Evolutionary conservation across 176 grass and related monocot genomes (phyloP).

Genomic region (Musa acuminata): DNA sequence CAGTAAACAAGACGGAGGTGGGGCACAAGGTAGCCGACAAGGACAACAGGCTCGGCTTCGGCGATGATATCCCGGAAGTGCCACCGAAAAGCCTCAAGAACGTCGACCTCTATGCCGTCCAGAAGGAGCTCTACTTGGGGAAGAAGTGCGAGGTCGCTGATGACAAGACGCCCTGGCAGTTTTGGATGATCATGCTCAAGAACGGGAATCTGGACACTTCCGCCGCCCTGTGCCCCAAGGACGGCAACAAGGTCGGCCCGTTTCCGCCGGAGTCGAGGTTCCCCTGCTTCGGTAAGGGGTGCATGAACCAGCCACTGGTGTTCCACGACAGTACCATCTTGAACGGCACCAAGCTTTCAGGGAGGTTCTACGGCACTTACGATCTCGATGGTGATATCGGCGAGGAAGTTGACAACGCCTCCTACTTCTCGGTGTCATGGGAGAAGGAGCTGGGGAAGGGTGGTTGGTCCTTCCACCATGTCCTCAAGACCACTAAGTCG

Average conservation of each 20-base stretch:
- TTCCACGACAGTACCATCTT: constrained; percentile 66
- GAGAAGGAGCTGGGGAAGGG: constrained; percentile 46
- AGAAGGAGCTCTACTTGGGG: constrained; percentile 77
- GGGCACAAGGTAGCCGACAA: constrained; percentile 48
- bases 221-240: constrained; percentile 50
- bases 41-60: constrained; percentile 54
- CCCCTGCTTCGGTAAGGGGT: constrained; percentile 65
- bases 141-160: constrained; percentile 52
- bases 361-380: constrained; percentile 57
- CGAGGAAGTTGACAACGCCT: constrained; percentile 2
- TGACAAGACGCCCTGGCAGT: constrained; percentile 51
- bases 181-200: constrained; percentile 99
- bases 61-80: constrained; percentile 29
- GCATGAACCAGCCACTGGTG: constrained; percentile 93
- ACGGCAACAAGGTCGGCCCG: constrained; percentile 51
- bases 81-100: constrained; percentile 11
- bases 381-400: constrained; percentile 42
- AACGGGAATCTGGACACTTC: constrained; percentile 85
- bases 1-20: constrained; percentile 24
- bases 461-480: constrained; percentile 78
- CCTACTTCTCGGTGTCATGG: constrained; percentile 69
- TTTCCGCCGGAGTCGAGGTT: constrained; percentile 52
- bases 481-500: constrained; percentile 48
- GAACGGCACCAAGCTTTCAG: constrained; percentile 28
- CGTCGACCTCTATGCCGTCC: constrained; percentile 49